phyloP scores from a whole-genome alignment of 257 asterid genomes.

The Solanum chilense region DNA sequence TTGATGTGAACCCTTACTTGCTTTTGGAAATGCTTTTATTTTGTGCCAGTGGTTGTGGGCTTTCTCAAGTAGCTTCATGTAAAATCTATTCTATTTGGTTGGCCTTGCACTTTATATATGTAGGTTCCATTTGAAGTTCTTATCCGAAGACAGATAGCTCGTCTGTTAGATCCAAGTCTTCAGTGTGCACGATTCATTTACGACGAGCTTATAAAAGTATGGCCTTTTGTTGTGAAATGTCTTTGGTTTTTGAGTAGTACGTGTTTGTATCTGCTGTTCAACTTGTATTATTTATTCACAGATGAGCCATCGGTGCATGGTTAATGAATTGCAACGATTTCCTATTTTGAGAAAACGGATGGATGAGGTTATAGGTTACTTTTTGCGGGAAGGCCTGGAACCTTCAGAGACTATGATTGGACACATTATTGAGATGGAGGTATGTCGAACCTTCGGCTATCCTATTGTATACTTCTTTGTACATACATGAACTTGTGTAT shows the following conservation, averaged over 20 bases:
- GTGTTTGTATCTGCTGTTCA: neutral
- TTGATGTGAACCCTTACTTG: neutral
- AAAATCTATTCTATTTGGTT: neutral
- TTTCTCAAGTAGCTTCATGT: neutral
- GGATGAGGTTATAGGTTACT: conserved; percentile 69
- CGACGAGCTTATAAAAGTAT: conserved; percentile 89
- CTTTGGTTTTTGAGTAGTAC: neutral
- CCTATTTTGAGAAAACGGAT: conserved; percentile 64
- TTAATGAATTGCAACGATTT: conserved; percentile 77
- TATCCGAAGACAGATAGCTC: conserved; percentile 79
- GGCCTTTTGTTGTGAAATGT: neutral
- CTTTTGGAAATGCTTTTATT: neutral
- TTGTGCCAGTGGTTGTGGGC: neutral
- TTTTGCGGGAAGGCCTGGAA: conserved; percentile 73
- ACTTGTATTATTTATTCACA: conserved; percentile 5
- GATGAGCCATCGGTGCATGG: conserved; percentile 91
- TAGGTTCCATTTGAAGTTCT: conserved; percentile 98
- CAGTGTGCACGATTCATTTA: conserved; percentile 92
- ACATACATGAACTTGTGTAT: neutral
- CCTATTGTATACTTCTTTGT: neutral
- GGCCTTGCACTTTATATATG: conserved; percentile 3
- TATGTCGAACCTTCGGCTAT: conserved; percentile 2
- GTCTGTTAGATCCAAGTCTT: conserved; percentile 92
- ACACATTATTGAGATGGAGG: conserved; percentile 90
- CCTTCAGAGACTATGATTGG: conserved; percentile 90